Conservation (phyloP, 2,329 filamentous ascomycete species). For the Plectosphaerella sp. region DNA sequence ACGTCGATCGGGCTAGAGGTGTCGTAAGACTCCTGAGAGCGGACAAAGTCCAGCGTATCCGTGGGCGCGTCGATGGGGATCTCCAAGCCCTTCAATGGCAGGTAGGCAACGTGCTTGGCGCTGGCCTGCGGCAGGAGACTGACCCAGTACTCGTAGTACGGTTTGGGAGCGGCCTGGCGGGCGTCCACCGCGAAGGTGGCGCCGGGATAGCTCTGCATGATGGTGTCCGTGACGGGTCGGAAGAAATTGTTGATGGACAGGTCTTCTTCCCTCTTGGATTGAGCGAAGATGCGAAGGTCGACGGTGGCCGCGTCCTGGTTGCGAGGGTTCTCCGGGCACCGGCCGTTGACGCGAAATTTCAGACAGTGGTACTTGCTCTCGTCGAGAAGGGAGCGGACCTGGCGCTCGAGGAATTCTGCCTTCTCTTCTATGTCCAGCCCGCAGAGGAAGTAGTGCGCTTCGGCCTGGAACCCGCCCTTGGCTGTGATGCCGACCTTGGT, state of each 20-base stretch:
- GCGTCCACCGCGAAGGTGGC: slow-evolving; percentile 32
- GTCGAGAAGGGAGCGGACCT: slow-evolving; percentile 29
- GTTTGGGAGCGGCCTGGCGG: slow-evolving; percentile 26
- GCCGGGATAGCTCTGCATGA: slow-evolving; percentile 38
- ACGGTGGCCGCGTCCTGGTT: slow-evolving; percentile 45
- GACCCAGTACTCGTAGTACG: slow-evolving; percentile 16
- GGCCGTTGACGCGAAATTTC: slow-evolving; percentile 29
- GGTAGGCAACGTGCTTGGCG: slow-evolving; percentile 15
- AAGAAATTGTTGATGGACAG: slow-evolving; percentile 30
- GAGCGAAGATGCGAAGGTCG: slow-evolving; percentile 38
- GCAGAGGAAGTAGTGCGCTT: slow-evolving; percentile 36
- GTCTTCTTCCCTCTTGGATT: slow-evolving; percentile 34
- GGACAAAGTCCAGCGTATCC: slow-evolving; percentile 16
- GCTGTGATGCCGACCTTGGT: slow-evolving; percentile 39
- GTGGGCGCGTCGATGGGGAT: slow-evolving; percentile 14
- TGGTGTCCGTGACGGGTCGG: slow-evolving; percentile 31
- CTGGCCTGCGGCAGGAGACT: slow-evolving; percentile 17
- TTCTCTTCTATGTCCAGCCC: slow-evolving; percentile 39
- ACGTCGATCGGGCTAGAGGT: slow-evolving; percentile 18
- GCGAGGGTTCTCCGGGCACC: slow-evolving; percentile 27
- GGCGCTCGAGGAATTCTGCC: slow-evolving; percentile 34
- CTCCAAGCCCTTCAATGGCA: slow-evolving; percentile 14
- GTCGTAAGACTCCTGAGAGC: slow-evolving; percentile 19
- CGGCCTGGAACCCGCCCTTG: slow-evolving; percentile 37
- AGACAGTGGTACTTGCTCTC: slow-evolving; percentile 27